phyloP scores from a whole-genome alignment of 805 yeast genomes.

The Lipomyces kockii region DNA sequence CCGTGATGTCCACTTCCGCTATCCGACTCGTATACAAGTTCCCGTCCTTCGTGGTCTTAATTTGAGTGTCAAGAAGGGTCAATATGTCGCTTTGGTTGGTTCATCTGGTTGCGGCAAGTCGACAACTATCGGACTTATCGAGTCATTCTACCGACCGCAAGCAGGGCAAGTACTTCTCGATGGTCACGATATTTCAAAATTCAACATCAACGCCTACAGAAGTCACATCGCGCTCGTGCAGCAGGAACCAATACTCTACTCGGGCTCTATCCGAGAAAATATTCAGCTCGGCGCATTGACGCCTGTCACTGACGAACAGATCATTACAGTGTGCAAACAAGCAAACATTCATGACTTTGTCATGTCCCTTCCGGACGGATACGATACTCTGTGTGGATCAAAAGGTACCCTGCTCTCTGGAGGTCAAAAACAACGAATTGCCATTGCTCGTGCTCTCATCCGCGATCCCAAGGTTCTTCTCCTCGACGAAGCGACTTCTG shows the following conservation, averaged over 20 bases:
- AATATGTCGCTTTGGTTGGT: slow-evolving; percentile 88
- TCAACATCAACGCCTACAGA: slow-evolving; percentile 58
- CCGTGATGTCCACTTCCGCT: slow-evolving; percentile 43
- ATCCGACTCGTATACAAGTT: slow-evolving; percentile 44
- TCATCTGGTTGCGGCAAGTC: slow-evolving; percentile 65
- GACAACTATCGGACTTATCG: slow-evolving; percentile 56
- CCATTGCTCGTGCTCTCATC: slow-evolving; percentile 66
- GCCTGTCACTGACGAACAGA: slow-evolving; percentile 49
- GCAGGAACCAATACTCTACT: slow-evolving; percentile 66
- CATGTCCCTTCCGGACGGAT: slow-evolving; percentile 55
- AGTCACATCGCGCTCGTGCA: slow-evolving; percentile 62
- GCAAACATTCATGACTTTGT: slow-evolving; percentile 61
- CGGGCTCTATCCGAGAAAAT: slow-evolving; percentile 79
- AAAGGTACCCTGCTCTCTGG: slow-evolving; percentile 61
- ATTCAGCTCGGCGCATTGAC: slow-evolving; percentile 51
- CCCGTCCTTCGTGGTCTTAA: slow-evolving; percentile 41
- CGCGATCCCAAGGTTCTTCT: slow-evolving; percentile 60
- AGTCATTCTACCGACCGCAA: slow-evolving; percentile 58
- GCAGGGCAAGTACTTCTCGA: slow-evolving; percentile 58
- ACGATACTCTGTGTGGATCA: slow-evolving; percentile 56
- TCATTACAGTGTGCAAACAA: slow-evolving; percentile 52
- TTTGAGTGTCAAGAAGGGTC: slow-evolving; percentile 65
- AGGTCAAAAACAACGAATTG: slow-evolving; percentile 68
- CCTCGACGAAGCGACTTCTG: slow-evolving; percentile 63
- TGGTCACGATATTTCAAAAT: slow-evolving; percentile 54